A percentile compares a stretch with the other conserved stretches of the same genome.
These are phyloP conservation scores for Ensete ventricosum DNA, from an alignment of 176 grass and related monocot species.

Conservation along the genomic window DNA sequence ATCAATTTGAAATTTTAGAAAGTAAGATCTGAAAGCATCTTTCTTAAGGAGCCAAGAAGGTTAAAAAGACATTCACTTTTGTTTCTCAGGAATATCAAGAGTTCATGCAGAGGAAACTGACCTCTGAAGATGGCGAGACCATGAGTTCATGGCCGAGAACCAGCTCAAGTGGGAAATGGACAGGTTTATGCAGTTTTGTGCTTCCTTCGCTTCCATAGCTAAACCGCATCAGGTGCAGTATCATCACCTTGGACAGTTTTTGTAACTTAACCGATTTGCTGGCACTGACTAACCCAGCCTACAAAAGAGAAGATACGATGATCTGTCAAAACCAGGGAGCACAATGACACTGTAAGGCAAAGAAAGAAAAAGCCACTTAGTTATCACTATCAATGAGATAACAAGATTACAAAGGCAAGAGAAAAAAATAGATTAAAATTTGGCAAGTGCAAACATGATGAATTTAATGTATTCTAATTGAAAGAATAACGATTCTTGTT, in stretches of 20 bases:
- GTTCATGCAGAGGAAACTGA: conserved; percentile 8
- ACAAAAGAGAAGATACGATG: conserved; percentile 6
- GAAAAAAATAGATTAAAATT: background rate
- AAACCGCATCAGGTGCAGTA: conserved; percentile 93
- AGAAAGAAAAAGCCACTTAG: background rate
- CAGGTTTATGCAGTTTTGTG: conserved; percentile 64
- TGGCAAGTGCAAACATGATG: background rate
- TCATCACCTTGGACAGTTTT: conserved; percentile 64
- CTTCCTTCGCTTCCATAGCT: conserved; percentile 69
- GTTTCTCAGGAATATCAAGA: background rate
- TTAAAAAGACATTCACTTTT: background rate
- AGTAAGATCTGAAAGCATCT: background rate
- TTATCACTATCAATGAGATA: no score
- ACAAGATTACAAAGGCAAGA: background rate
- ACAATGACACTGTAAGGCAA: background rate
- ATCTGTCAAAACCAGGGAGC: background rate
- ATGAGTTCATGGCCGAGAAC: conserved; percentile 60
- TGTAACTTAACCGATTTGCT: conserved; percentile 74
- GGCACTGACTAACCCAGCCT: conserved; percentile 75
- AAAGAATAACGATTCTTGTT: background rate
- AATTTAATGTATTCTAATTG: background rate
- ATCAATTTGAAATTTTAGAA: background rate
- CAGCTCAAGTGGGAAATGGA: conserved; percentile 57
- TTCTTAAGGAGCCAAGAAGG: background rate
- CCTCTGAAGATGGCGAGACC: conserved; percentile 33